Evolutionary conservation across 1,284 basidiomycete species (phyloP), one percentile per base, ranked within the genome.

Genomic region (Ceratobasidium sp.): DNA sequence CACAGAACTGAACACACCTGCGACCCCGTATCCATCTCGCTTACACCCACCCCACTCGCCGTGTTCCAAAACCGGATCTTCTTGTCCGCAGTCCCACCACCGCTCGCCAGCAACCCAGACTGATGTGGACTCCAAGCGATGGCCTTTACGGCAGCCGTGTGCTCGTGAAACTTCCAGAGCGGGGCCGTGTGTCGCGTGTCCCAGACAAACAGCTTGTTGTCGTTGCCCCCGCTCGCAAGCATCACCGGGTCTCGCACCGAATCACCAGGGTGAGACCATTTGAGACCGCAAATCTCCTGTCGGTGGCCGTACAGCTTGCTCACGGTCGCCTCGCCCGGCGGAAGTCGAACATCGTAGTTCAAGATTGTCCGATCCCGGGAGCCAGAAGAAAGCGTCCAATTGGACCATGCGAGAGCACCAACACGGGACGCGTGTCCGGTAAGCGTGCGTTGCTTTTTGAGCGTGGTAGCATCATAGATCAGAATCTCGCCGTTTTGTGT

Each of bases 31-130:
- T 97, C 95, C 74, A 95, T 85, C 79, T 95, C 90, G 75, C 87
- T 90, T 73, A 97, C 83, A 86, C 96, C 87, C 18, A 86, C 88
- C 43, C 97, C 97, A 58, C 89, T 96, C 64, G 88, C 83, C 18
- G 93, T 94, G 80, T 99, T 99, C 97, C 97, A 99, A 79, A 98
- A 98, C 64, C 96, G 85, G 72, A 99, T 97, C 79, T 96, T 96
- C 83, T 97, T 98, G 80, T 95, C 94, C 76, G 97, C 95, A 10
- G 97, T 99, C 14, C 97, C 97, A 30, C 97, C 97, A n/a, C 97
- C 97, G 1, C 93, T 95, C 0, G 97, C 97, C 26, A 99, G 83
- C 1, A 98, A 86, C 1, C 96, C 96, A 21, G 92, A 85, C 73
- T 97, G 88, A 80, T 99, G 97, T 3, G 97, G 97, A 79, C 94